Evolutionary conservation across 2,329 filamentous ascomycete species (phyloP), one percentile per base, ranked within the genome.

Genomic region (Dothistroma pini): DNA sequence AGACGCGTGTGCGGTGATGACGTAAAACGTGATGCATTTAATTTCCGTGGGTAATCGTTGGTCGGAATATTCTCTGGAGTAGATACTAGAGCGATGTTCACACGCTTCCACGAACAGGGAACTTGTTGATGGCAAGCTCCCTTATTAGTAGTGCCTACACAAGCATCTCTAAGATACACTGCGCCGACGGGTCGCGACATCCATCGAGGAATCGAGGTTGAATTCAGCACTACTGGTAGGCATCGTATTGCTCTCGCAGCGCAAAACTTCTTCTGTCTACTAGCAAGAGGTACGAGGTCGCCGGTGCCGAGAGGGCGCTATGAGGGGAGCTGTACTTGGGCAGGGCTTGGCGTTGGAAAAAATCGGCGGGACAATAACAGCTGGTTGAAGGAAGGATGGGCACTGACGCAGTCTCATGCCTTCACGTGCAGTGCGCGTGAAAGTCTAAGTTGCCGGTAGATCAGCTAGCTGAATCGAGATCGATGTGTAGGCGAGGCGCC

Each of bases 391-490:
- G 31, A 32, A 53, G 31, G 51, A 53, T 35, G 25, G 16, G 51
- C 25, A 53, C 10, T 21, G 10, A 8, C n/a, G 12, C 25, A 35
- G 47, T 4, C 21, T 14, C 14, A 44, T 19, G 7, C 38, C 16
- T 44, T 29, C 48, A 51, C 48, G 48, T 51, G 48, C 48, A 32
- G 48, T 44, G 1, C 51, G 31, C 25, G 51, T 35, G 31, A 53
- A 35, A 53, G 51, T 53, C 31, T 35, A 19, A 14, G 29, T 32
- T 53, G 51, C 51, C 51, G 51, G 51, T 53, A 35, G 51, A 53
- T 53, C 51, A 25, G 51, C 51, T 53, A 53, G 51, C 51, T 53
- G 11, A 35, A 53, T 32, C 34, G 51, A 53, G 51, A 35, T 35
- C 29, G 16, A 7, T n/a, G 2, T 21, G 9, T 53, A n/a, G 25